phyloP scores from a whole-genome alignment of 148 eudicot species.

The Tetragonia tetragonoides region DNA sequence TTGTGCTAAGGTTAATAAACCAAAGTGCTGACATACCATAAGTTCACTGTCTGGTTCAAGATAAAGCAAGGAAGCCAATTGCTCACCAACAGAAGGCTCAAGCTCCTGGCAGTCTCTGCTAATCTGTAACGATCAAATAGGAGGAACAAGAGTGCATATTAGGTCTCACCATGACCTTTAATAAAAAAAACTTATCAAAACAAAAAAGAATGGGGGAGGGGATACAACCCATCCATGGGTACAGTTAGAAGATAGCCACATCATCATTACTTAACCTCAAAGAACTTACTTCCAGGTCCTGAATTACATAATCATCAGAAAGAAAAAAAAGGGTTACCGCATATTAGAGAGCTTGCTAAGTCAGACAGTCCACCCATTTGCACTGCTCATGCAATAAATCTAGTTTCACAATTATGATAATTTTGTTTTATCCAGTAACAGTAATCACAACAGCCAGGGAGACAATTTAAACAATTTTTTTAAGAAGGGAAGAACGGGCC shows the following conservation, averaged over 20 bases:
- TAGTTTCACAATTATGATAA: no score
- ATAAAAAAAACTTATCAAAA: neutral
- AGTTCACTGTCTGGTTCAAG: conserved; percentile 97
- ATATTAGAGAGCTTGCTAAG: no score
- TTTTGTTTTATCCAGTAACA: no score
- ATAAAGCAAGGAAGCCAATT: conserved; percentile 91
- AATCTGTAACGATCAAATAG: conserved; percentile 53
- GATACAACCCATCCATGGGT: neutral
- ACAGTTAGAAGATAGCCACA: neutral
- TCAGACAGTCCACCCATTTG: no score
- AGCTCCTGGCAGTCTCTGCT: conserved; percentile 98
- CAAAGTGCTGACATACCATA: conserved; percentile 50
- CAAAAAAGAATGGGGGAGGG: neutral
- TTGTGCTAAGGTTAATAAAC: neutral
- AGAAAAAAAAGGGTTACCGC: no score
- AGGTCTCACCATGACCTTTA: neutral
- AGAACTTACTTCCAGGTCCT: neutral
- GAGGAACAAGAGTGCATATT: conserved; percentile 1
- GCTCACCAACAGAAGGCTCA: conserved; percentile 89
- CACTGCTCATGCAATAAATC: no score
- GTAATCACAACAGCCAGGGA: no score
- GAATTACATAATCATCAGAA: no score
- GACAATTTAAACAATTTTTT: no score
- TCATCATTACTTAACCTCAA: neutral
- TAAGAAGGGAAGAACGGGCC: no score